phyloP scores from a whole-genome alignment of 2,329 filamentous ascomycete species.

The Uncinocarpus reesii region DNA sequence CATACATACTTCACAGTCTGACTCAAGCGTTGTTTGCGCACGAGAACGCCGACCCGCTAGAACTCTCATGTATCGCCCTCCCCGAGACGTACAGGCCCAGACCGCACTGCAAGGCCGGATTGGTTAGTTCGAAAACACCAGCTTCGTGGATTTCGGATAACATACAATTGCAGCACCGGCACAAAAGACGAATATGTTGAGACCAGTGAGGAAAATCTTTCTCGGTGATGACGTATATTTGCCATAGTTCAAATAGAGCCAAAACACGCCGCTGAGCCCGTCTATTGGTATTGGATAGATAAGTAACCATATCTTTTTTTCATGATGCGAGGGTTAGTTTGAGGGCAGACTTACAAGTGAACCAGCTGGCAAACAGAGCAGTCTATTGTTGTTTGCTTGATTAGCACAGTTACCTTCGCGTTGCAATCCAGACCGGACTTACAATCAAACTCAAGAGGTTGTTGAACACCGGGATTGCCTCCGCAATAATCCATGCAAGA shows the following conservation, averaged over 20 bases:
- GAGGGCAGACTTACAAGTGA: conserved; percentile 43
- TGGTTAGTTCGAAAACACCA: neutral
- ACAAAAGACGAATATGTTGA: conserved; percentile 37
- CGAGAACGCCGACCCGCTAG: conserved; percentile 30
- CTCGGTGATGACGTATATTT: conserved; percentile 32
- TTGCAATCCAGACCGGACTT: conserved; percentile 12
- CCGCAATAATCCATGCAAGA: conserved; percentile 56
- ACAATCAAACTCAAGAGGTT: conserved; percentile 53
- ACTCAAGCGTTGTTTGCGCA: conserved; percentile 22
- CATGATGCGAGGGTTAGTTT: too few species aligned
- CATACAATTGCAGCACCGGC: conserved; percentile 26
- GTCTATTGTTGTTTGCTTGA: conserved; percentile 23
- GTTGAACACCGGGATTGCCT: conserved; percentile 60
- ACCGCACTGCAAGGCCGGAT: conserved; percentile 25
- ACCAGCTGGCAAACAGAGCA: conserved; percentile 57
- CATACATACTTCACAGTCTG: too few species aligned
- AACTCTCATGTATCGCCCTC: conserved; percentile 28
- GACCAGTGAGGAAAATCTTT: conserved; percentile 37
- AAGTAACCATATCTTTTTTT: too few species aligned
- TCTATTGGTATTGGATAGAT: conserved; percentile 15
- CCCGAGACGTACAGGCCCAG: conserved; percentile 35
- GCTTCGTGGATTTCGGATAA: neutral
- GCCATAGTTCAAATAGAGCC: conserved; percentile 41
- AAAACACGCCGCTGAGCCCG: conserved; percentile 38
- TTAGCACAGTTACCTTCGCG: neutral